Evolutionary conservation across 2,329 filamentous ascomycete species (phyloP).

Genomic region (Arthrobotrys conoides): DNA sequence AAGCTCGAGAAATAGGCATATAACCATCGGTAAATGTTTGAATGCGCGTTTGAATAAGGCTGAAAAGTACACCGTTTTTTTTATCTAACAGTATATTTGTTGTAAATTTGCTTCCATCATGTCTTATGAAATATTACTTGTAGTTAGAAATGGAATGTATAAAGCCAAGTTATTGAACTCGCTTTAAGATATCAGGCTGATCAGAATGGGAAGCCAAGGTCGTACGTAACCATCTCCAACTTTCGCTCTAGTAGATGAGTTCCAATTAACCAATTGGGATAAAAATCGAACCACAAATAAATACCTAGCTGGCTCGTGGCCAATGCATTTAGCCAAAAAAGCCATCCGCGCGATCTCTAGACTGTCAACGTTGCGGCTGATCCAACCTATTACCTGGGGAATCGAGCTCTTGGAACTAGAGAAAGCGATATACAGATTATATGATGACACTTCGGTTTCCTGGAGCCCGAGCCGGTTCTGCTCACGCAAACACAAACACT

Average conservation of each 20-base stretch:
- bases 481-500: background rate
- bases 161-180: background rate
- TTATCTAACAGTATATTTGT: background rate
- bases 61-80: background rate
- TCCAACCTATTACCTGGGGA: background rate
- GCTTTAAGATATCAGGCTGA: conserved; percentile 35
- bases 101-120: background rate
- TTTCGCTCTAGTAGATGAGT: background rate
- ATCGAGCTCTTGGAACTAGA: background rate
- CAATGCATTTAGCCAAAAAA: conserved; percentile 53
- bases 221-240: conserved; percentile 28
- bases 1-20: background rate
- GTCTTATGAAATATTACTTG: background rate
- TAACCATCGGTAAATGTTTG: background rate
- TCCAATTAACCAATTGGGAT: conserved; percentile 20
- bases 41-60: background rate
- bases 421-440: background rate
- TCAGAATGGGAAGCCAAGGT: conserved; percentile 12
- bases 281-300: conserved; percentile 27
- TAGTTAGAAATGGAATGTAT: background rate
- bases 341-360: conserved; percentile 23
- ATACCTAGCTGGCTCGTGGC: conserved; percentile 36
- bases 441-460: background rate
- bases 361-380: background rate
- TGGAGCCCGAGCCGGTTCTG: background rate